phyloP scores from a whole-genome alignment of 2,329 filamentous ascomycete genomes.

The Penicillium sp. region DNA sequence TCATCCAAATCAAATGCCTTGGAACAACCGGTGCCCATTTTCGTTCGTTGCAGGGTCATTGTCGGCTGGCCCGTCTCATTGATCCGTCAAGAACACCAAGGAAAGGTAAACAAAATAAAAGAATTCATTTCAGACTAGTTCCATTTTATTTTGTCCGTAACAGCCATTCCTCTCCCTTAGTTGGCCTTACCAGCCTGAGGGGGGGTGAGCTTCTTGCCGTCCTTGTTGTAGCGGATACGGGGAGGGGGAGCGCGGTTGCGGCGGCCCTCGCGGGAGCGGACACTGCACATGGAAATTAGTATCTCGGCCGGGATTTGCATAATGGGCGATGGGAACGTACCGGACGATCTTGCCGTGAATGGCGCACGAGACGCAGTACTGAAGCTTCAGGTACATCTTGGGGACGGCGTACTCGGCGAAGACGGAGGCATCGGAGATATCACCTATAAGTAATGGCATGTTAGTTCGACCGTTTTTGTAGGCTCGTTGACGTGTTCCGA shows the following conservation, averaged over 20 bases:
- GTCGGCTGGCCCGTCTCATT: slow-evolving; percentile 6
- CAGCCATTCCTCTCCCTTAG: slow-evolving; percentile 32
- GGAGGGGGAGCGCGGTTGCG: slow-evolving; percentile 98
- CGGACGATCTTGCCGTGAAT: slow-evolving; percentile 99
- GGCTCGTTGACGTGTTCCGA: not conserved
- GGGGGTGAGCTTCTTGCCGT: slow-evolving; percentile 98
- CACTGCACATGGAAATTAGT: slow-evolving; percentile 54
- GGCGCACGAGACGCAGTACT: slow-evolving; percentile 99
- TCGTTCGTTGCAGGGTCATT: slow-evolving; percentile 10
- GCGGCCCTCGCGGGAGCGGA: slow-evolving; percentile 92
- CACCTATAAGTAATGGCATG: slow-evolving; percentile 59
- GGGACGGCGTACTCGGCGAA: slow-evolving; percentile 99
- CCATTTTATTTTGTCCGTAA: slow-evolving; percentile 34
- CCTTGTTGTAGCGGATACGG: slow-evolving; percentile 99
- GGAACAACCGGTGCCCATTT: slow-evolving; percentile 12
- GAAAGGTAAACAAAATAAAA: slow-evolving; percentile 35
- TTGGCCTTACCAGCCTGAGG: slow-evolving; percentile 67
- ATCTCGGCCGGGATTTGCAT: not conserved
- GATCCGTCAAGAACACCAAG: slow-evolving; percentile 27
- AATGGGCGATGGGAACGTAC: slow-evolving; percentile 57
- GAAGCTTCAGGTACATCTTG: slow-evolving; percentile 99
- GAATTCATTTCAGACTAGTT: slow-evolving; percentile 35
- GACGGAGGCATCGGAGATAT: slow-evolving; percentile 99
- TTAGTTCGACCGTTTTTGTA: slow-evolving; percentile 5
- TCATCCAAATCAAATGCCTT: not conserved